Percentiles rank a stretch among this genome's conserved stretches.
phyloP scores from a whole-genome alignment of 495 filamentous ascomycete species.

The Tuber microsphaerosporum region DNA sequence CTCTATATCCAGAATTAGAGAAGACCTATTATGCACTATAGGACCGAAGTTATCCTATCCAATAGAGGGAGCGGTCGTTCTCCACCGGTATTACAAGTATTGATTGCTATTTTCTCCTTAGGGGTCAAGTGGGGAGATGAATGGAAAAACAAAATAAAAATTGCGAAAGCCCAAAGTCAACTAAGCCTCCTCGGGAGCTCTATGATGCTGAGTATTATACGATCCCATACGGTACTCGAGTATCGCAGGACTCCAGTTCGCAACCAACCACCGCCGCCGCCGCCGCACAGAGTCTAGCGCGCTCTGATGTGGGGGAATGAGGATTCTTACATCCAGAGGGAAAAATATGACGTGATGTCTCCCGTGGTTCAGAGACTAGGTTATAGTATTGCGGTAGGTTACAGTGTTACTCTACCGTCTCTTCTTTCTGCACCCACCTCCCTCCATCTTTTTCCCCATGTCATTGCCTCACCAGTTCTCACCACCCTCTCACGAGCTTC shows the following conservation, averaged over 20 bases:
- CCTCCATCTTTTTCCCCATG: neutral
- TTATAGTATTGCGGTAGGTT: neutral
- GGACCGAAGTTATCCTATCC: neutral
- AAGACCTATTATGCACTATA: neutral
- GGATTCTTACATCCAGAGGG: neutral
- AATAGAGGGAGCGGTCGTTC: neutral
- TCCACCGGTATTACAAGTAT: neutral
- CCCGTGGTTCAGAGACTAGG: neutral
- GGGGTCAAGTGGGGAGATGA: neutral
- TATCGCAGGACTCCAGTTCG: neutral
- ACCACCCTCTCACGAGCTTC: constrained; percentile 1
- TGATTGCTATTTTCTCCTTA: neutral
- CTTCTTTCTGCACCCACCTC: neutral
- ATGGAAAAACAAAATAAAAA: neutral
- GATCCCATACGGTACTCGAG: neutral
- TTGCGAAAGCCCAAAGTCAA: neutral
- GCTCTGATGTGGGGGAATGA: neutral
- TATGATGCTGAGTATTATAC: neutral
- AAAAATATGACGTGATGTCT: neutral
- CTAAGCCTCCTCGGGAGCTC: neutral
- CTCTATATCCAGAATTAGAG: neutral
- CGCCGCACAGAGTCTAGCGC: neutral
- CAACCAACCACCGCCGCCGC: neutral
- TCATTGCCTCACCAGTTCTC: neutral
- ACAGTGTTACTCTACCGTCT: neutral